Evolutionary conservation across 495 filamentous ascomycete genomes (phyloP).

Genomic region (Filosporella fistucella): DNA sequence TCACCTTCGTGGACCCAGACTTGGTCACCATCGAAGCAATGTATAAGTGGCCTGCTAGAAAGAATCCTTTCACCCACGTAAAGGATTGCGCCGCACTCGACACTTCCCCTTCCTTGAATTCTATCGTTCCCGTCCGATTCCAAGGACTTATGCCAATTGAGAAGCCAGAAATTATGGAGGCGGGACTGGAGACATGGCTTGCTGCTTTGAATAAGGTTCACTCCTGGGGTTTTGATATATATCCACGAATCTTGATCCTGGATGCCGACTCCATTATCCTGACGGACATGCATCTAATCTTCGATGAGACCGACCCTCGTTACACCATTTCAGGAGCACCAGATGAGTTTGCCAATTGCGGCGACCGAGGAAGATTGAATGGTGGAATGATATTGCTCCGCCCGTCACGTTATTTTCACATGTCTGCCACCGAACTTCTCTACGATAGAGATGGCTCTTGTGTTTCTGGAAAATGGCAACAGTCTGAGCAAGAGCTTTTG

Average conservation of each 20-base stretch:
- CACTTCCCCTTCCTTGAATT: background rate
- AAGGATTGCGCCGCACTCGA: background rate
- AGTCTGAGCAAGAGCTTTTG: background rate
- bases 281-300: background rate
- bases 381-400: background rate
- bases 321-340: background rate
- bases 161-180: background rate
- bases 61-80: background rate
- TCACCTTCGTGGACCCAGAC: background rate
- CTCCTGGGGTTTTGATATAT: background rate
- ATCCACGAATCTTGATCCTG: background rate
- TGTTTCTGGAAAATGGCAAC: background rate
- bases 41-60: background rate
- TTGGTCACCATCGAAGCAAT: background rate
- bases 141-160: background rate
- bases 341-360: background rate
- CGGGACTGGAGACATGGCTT: background rate
- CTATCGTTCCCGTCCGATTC: background rate
- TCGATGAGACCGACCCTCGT: background rate
- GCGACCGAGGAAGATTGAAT: background rate
- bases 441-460: background rate
- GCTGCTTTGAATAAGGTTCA: background rate
- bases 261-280: background rate
- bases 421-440: background rate
- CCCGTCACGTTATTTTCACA: background rate